These are phyloP conservation scores for Mortierella sp. DNA, from an alignment of 371 early-diverging fungal genomes.

Conservation along the genomic window DNA sequence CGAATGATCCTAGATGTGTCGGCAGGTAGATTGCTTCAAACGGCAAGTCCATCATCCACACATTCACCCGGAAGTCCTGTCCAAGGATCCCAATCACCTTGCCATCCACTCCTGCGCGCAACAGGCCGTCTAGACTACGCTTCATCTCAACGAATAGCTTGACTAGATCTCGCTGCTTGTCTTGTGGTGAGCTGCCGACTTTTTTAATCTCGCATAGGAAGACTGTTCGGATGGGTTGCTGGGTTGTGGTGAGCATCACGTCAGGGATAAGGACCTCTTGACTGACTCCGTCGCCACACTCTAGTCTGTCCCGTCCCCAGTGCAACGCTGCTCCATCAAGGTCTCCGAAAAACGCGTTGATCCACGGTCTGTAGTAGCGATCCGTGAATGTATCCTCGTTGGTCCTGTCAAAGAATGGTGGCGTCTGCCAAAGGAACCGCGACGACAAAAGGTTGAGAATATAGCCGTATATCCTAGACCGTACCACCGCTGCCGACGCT, in stretches of 20 bases:
- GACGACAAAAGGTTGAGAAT: constrained; percentile 5
- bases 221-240: background rate
- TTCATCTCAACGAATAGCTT: constrained; percentile 19
- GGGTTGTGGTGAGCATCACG: constrained; percentile 8
- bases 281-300: constrained; percentile 2
- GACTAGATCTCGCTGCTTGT: background rate
- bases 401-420: background rate
- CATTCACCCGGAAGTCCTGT: constrained; percentile 15
- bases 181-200: background rate
- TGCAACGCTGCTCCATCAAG: background rate
- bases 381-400: constrained; percentile 19
- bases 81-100: constrained; percentile 12
- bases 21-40: constrained; percentile 14
- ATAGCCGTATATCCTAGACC: constrained; percentile 3
- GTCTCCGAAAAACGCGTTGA: constrained; percentile 16
- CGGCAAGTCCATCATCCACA: constrained; percentile 11
- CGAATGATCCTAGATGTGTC: constrained; percentile 14
- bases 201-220: constrained; percentile 14
- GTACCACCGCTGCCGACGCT: background rate
- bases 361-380: constrained; percentile 1
- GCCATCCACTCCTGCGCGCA: constrained; percentile 13
- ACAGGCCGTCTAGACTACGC: constrained; percentile 6
- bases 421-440: constrained; percentile 3
- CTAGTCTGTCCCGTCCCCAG: background rate
- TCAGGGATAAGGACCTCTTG: background rate